A percentile compares a stretch with the other conserved stretches of the same genome.
Evolutionary conservation across 768 basidiomycete genomes (phyloP).

Genomic region (Lentinula aciculospora): DNA sequence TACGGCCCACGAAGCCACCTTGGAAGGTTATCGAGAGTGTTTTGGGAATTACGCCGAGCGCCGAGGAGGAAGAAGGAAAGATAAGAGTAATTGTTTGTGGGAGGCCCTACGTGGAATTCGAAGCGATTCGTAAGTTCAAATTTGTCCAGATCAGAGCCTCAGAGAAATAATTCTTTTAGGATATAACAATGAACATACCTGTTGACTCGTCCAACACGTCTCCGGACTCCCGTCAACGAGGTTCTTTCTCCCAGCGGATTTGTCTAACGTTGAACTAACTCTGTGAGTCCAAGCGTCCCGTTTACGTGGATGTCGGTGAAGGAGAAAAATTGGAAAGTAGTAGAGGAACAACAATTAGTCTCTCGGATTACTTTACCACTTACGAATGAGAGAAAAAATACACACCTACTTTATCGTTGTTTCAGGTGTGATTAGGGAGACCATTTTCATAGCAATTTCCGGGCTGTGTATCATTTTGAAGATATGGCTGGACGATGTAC

Average conservation of each 20-base stretch:
- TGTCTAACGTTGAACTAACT: constrained; percentile 78
- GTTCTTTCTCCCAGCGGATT: constrained; percentile 63
- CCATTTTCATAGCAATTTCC: background rate
- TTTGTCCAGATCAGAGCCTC: no score
- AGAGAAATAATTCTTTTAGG: no score
- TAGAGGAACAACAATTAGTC: background rate
- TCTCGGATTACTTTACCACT: background rate
- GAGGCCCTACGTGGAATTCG: constrained; percentile 70
- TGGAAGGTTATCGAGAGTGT: constrained; percentile 68
- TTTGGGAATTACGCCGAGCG: constrained; percentile 43
- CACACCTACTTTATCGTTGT: constrained; percentile 4
- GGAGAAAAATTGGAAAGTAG: background rate
- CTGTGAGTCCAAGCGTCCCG: constrained; percentile 26
- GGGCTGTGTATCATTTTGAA: background rate
- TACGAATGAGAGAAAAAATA: background rate
- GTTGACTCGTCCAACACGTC: constrained; percentile 83
- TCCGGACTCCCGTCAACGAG: constrained; percentile 67
- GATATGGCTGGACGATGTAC: no score
- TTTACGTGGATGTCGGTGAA: background rate
- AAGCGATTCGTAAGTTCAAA: no score
- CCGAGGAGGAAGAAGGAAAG: constrained; percentile 34
- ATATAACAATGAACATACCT: constrained; percentile 44
- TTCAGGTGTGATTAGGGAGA: constrained; percentile 4
- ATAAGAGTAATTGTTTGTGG: constrained; percentile 70
- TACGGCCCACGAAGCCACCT: constrained; percentile 78